These are phyloP conservation scores for Solanum dulcamara DNA, from an alignment of 257 asterid genomes.

Conservation along the genomic window DNA sequence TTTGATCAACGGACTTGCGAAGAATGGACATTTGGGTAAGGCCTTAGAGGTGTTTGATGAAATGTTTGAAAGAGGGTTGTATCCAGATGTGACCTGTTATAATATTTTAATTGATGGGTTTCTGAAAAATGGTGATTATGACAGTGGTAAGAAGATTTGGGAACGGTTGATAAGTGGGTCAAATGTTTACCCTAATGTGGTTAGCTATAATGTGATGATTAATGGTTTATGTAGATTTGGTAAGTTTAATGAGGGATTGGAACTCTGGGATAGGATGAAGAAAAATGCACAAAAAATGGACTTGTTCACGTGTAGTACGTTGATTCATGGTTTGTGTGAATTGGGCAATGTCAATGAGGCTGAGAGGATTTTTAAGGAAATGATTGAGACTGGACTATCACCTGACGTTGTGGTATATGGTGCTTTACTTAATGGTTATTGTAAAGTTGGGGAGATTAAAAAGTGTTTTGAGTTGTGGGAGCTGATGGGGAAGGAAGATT, in stretches of 20 bases:
- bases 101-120: constrained; percentile 71
- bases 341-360: constrained; percentile 62
- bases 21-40: constrained; percentile 34
- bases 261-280: constrained; percentile 62
- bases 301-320: constrained; percentile 48
- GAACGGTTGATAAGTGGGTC: constrained; percentile 48
- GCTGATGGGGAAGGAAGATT: constrained; percentile 55
- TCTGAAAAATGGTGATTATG: constrained; percentile 40
- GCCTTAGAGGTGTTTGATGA: constrained; percentile 72
- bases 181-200: constrained; percentile 52
- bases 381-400: constrained; percentile 33
- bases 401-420: constrained; percentile 68
- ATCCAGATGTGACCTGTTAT: constrained; percentile 65
- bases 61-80: constrained; percentile 65
- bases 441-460: constrained; percentile 30
- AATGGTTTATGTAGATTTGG: constrained; percentile 79
- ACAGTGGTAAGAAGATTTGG: constrained; percentile 48
- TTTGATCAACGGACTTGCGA: constrained; percentile 51
- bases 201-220: constrained; percentile 67
- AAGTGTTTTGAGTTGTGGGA: constrained; percentile 64
- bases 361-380: constrained; percentile 48
- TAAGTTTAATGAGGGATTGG: constrained; percentile 50
- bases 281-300: constrained; percentile 57
- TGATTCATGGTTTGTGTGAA: constrained; percentile 77
- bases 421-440: constrained; percentile 60